Percentiles rank a stretch among this genome's conserved stretches.
Conservation (phyloP, 257 asterid genomes). For the Salvia rosmarinus region DNA sequence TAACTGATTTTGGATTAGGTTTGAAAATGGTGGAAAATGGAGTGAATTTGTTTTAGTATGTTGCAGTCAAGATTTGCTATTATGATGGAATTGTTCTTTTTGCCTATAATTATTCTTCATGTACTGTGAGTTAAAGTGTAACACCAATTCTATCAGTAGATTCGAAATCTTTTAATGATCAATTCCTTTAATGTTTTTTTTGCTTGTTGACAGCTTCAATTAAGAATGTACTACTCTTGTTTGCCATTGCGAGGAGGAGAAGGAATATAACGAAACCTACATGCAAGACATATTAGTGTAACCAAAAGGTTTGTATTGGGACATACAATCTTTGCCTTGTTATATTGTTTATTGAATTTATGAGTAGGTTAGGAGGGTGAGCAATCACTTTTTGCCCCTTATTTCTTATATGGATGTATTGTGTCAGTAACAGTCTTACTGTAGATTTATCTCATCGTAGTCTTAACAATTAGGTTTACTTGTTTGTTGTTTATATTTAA, state of each 20-base stretch:
- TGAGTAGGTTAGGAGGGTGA: background rate
- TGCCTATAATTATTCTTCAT: background rate
- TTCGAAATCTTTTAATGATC: background rate
- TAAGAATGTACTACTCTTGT: background rate
- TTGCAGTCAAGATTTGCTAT: slow-evolving; percentile 5
- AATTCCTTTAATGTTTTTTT: background rate
- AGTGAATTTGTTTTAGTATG: background rate
- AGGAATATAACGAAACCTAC: background rate
- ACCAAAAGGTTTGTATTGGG: slow-evolving; percentile 7
- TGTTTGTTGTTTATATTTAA: too few species aligned
- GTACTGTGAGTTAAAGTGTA: background rate
- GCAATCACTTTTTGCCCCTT: background rate
- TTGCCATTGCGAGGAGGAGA: background rate
- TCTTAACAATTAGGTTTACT: background rate
- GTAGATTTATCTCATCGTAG: background rate
- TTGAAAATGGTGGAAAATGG: background rate
- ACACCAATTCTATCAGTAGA: background rate
- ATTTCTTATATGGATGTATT: background rate
- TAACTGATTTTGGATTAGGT: background rate
- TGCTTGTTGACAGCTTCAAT: background rate
- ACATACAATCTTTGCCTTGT: background rate
- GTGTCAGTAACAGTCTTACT: background rate
- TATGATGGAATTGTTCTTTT: background rate
- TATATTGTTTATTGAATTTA: background rate
- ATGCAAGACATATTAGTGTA: background rate